A percentile compares a stretch with the other conserved stretches of the same genome.
phyloP scores from a whole-genome alignment of 306 rosid genomes.

The Lupinus albus region DNA sequence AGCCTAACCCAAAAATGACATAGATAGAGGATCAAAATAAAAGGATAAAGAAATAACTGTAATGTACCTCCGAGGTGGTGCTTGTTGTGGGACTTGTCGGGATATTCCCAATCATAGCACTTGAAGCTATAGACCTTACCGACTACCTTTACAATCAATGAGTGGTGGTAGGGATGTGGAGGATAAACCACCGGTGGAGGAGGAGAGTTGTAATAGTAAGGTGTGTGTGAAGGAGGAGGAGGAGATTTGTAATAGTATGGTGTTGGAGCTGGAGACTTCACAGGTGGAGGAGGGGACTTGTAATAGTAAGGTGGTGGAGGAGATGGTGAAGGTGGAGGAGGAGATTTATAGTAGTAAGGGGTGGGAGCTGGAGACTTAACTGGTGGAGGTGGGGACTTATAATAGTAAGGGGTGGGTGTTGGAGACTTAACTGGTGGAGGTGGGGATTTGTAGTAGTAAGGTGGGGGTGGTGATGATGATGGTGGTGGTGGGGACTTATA shows the following conservation, averaged over 20 bases:
- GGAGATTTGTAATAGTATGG: too few species aligned
- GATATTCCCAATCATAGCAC: slow-evolving; percentile 77
- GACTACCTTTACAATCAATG: slow-evolving; percentile 71
- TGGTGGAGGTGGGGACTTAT: too few species aligned
- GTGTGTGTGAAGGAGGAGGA: too few species aligned
- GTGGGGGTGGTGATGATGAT: not conserved
- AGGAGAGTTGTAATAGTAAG: slow-evolving; percentile 42
- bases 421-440: slow-evolving; percentile 26
- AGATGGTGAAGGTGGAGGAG: too few species aligned
- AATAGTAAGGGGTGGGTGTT: not conserved
- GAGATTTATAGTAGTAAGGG: too few species aligned
- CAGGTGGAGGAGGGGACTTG: too few species aligned
- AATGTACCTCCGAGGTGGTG: slow-evolving; percentile 78
- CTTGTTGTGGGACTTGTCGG: slow-evolving; percentile 79
- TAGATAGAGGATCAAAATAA: not conserved
- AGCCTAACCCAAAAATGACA: not conserved
- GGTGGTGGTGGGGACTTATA: slow-evolving; percentile 55
- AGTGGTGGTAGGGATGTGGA: slow-evolving; percentile 57
- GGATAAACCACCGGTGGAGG: slow-evolving; percentile 55
- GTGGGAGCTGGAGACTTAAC: too few species aligned
- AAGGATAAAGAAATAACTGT: not conserved
- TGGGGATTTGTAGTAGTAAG: slow-evolving; percentile 26
- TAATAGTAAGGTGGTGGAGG: too few species aligned
- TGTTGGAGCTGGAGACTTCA: too few species aligned
- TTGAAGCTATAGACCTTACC: slow-evolving; percentile 83